Evolutionary conservation across 2,329 filamentous ascomycete genomes (phyloP), one percentile per base, ranked within the genome.

Genomic region (Rutstroemia sp.): DNA sequence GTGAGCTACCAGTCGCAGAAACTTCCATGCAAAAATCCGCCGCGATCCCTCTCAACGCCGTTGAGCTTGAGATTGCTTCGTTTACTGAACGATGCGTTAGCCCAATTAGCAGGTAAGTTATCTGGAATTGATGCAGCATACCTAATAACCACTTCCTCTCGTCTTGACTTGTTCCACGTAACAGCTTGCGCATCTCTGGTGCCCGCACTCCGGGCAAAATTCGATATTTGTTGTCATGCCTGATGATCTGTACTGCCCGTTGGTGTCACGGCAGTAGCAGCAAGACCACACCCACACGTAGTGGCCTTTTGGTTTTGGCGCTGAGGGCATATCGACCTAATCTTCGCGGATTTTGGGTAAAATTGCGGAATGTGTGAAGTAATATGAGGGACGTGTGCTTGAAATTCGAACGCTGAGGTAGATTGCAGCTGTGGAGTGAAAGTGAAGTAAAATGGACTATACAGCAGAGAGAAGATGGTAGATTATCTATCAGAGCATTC

Each of bases 161-260:
- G 5, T 21, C 34, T 50, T 45, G 6, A 25, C 23, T 14, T n/a
- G 14, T 44, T 55, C 1, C 14, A 27, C 9, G 3, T 0, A n/a
- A 12, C 53, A 55, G 2, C 1, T 1, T 9, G 4, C 0, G n/a
- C 53, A 55, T 39, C 53, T 23, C 17, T 0, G 1, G 25, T 55
- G 46, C 9, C 2, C 0, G 50, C 46, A 55, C 5, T 7, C 19
- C 0, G 53, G 46, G 17, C 53, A 55, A 23, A 4, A 14, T 5
- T 17, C 21, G 2, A 55, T 55, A 7, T 44, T 1, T 25, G 53
- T 55, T 5, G 53, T 55, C 53, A 55, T 55, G 8, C 53, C 53
- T 3, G 46, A 17, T 12, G 53, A 55, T 4, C 14, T 12, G 16
- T 55, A 50, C 5, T 44, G 6, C 6, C 46, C 46, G 17, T 9